A percentile compares a stretch with the other conserved stretches of the same genome.
These are phyloP conservation scores for Polyporus arcularius DNA, from an alignment of 768 basidiomycete genomes.

Conservation along the genomic window DNA sequence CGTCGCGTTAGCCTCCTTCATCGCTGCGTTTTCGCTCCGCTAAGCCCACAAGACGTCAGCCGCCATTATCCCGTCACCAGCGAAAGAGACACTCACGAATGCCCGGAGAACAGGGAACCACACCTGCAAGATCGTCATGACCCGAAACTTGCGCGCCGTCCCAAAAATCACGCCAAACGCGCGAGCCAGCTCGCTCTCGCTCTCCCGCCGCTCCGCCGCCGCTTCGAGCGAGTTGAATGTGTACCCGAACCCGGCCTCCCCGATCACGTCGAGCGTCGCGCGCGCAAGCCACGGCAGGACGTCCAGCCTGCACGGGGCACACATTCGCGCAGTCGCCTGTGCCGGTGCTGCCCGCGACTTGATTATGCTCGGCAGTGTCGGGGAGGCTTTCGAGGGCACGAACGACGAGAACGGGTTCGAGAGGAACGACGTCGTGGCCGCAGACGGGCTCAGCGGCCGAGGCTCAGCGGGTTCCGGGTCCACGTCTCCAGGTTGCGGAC, in stretches of 20 bases:
- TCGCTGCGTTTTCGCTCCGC: conserved; percentile 47
- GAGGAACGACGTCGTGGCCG: conserved; percentile 18
- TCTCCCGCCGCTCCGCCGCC: conserved; percentile 30
- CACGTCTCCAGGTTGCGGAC: conserved; percentile 1
- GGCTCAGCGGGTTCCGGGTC: conserved; percentile 11
- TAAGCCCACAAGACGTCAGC: conserved; percentile 23
- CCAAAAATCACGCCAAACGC: conserved; percentile 58
- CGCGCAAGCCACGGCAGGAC: conserved; percentile 65
- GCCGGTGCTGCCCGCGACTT: background rate
- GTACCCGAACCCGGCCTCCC: conserved; percentile 66
- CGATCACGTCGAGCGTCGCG: conserved; percentile 77
- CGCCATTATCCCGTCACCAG: background rate
- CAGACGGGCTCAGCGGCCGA: conserved; percentile 6
- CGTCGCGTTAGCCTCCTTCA: conserved; percentile 45
- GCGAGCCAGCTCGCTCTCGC: conserved; percentile 52
- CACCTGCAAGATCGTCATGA: conserved; percentile 53
- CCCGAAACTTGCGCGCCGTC: conserved; percentile 52
- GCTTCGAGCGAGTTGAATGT: conserved; percentile 52
- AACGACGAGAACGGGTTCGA: conserved; percentile 30
- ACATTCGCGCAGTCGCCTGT: background rate
- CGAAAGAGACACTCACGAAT: conserved; percentile 44
- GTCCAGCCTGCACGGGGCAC: conserved; percentile 48
- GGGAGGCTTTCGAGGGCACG: conserved; percentile 21
- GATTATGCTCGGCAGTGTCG: background rate
- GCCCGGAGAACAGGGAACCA: conserved; percentile 58